A percentile compares a stretch with the other conserved stretches of the same genome.
Evolutionary conservation across 139 green algal species (phyloP).

Genomic region (Tetradesmus lagerheimii): DNA sequence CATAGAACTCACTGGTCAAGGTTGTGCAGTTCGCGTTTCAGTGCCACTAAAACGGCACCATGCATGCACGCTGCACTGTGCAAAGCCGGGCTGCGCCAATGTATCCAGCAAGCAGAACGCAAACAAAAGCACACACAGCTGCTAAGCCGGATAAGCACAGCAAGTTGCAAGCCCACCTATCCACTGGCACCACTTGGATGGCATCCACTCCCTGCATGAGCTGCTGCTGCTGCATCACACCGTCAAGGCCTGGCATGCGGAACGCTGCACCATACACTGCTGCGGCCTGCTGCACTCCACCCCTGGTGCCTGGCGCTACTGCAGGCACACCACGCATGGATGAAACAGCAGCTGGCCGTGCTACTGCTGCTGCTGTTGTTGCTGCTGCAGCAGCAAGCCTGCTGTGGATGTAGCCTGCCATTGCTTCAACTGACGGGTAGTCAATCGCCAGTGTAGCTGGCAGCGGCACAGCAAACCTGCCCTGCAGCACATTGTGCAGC

Average conservation of each 20-base stretch:
- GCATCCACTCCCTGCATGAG: neutral
- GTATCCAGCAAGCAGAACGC: no score
- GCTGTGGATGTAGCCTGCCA: slow-evolving; percentile 47
- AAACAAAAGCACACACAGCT: slow-evolving; percentile 65
- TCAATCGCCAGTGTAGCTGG: slow-evolving; percentile 77
- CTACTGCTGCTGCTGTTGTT: neutral
- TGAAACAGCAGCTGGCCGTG: neutral
- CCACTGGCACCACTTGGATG: slow-evolving; percentile 8
- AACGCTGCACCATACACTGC: slow-evolving; percentile 13
- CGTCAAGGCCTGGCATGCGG: neutral
- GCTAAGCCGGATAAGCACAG: no score
- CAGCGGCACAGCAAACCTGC: slow-evolving; percentile 49
- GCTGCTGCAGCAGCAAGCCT: slow-evolving; percentile 19
- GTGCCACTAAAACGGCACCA: no score
- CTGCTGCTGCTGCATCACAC: neutral
- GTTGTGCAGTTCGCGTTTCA: no score
- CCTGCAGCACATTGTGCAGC: slow-evolving; percentile 84
- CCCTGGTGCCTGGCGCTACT: neutral
- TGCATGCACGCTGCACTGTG: no score
- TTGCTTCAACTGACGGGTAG: slow-evolving; percentile 73
- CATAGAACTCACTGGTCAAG: no score
- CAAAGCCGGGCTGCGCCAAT: no score
- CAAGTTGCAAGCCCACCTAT: neutral
- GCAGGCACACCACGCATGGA: neutral
- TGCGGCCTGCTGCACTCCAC: neutral